These are phyloP conservation scores for Biancaea sappan DNA, from an alignment of 306 rosid genomes.

Conservation along the genomic window DNA sequence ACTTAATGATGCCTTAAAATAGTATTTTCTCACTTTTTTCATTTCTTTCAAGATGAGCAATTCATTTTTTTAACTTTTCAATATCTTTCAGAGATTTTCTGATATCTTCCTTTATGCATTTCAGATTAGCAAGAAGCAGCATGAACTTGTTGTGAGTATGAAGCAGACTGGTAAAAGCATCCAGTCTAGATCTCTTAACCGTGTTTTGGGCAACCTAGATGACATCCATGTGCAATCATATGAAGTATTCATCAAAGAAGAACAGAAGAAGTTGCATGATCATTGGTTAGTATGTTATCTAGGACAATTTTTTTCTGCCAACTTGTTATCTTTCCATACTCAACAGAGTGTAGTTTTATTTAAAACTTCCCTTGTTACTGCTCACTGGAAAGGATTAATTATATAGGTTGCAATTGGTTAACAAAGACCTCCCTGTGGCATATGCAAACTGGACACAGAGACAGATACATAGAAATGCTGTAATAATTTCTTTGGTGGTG, in stretches of 20 bases:
- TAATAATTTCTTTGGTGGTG: constrained; percentile 54
- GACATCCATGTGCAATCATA: constrained; percentile 81
- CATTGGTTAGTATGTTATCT: constrained; percentile 74
- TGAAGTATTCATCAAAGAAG: constrained; percentile 79
- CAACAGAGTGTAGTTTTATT: constrained; percentile 14
- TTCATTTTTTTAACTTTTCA: background rate
- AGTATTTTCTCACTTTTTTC: background rate
- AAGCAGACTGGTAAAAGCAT: constrained; percentile 82
- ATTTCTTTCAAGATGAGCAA: constrained; percentile 20
- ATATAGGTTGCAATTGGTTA: constrained; percentile 77
- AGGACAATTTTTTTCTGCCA: background rate
- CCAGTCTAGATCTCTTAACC: constrained; percentile 77
- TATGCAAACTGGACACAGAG: constrained; percentile 61
- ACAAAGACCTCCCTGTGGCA: constrained; percentile 70
- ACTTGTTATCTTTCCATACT: constrained; percentile 3
- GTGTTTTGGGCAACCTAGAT: constrained; percentile 78
- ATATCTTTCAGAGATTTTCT: constrained; percentile 29
- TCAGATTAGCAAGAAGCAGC: constrained; percentile 93
- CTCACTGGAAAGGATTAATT: constrained; percentile 34
- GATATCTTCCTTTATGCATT: constrained; percentile 39
- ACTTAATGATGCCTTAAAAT: background rate
- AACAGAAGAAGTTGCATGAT: constrained; percentile 80
- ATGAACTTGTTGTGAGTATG: constrained; percentile 88
- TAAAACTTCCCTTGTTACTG: constrained; percentile 17
- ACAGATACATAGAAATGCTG: constrained; percentile 46